phyloP scores from a whole-genome alignment of 805 yeast species.

The Jamesozyma jinghongensis region DNA sequence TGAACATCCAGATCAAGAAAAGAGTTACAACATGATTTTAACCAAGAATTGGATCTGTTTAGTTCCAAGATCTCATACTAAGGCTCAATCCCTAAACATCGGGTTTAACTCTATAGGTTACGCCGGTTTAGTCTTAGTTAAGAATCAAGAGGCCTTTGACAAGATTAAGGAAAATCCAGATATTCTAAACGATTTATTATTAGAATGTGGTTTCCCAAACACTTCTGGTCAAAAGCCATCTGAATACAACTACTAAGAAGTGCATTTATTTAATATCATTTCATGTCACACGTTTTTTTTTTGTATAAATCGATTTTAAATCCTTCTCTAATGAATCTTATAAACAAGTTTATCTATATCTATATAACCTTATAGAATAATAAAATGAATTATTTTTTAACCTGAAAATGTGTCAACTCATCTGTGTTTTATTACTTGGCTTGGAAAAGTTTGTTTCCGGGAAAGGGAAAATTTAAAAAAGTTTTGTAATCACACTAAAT shows the following conservation, averaged over 20 bases:
- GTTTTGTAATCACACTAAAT: no score
- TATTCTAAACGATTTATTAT: slow-evolving; percentile 41
- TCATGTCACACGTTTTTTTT: no score
- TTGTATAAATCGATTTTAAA: no score
- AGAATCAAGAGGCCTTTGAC: slow-evolving; percentile 46
- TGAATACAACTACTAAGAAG: slow-evolving; percentile 55
- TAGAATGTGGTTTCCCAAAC: slow-evolving; percentile 58
- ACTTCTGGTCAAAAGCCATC: slow-evolving; percentile 48
- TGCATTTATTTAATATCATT: no score
- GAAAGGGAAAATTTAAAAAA: no score
- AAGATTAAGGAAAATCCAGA: slow-evolving; percentile 39
- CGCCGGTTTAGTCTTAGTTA: slow-evolving; percentile 71
- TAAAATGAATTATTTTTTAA: no score
- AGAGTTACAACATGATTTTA: slow-evolving; percentile 74
- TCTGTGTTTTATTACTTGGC: no score
- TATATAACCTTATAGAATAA: no score
- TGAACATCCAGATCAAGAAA: slow-evolving; percentile 25
- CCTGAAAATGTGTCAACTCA: no score
- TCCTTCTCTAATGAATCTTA: no score
- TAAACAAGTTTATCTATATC: no score
- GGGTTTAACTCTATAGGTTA: slow-evolving; percentile 37
- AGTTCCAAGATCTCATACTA: slow-evolving; percentile 57
- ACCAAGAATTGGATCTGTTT: slow-evolving; percentile 77
- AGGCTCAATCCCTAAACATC: slow-evolving; percentile 34
- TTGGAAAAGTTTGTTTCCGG: no score